phyloP scores from a whole-genome alignment of 257 asterid genomes.

The Handroanthus guayacan region DNA sequence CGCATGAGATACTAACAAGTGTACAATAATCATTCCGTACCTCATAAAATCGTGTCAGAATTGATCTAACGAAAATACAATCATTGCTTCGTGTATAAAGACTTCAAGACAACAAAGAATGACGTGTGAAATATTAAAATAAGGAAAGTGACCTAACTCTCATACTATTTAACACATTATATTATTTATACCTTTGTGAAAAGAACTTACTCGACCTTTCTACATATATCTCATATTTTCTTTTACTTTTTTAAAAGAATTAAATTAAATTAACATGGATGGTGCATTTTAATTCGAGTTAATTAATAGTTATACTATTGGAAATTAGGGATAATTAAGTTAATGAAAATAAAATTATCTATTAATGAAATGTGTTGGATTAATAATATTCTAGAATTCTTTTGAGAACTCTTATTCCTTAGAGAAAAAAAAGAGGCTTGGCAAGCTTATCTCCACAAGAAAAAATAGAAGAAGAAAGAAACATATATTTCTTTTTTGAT shows the following conservation, averaged over 20 bases:
- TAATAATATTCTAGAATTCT: too few relatives aligned
- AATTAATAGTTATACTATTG: too few relatives aligned
- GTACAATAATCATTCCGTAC: not conserved
- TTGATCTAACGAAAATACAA: not conserved
- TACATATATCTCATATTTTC: not conserved
- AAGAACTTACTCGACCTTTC: slow-evolving; percentile 24
- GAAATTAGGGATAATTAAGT: too few relatives aligned
- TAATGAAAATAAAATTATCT: too few relatives aligned
- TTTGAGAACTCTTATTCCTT: too few relatives aligned
- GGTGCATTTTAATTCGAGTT: too few relatives aligned
- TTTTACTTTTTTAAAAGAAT: not conserved
- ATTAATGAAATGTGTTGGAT: too few relatives aligned
- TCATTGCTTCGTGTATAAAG: not conserved
- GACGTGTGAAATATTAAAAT: not conserved
- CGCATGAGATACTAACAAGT: slow-evolving; percentile 1
- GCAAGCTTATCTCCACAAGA: too few relatives aligned
- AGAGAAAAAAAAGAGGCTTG: too few relatives aligned
- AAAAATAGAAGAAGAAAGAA: too few relatives aligned
- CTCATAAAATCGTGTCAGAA: not conserved
- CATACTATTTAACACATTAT: not conserved
- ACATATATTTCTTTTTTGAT: too few relatives aligned
- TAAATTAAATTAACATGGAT: too few relatives aligned
- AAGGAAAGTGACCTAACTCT: not conserved
- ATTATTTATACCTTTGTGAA: not conserved
- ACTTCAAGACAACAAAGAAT: not conserved